Evolutionary conservation across 768 basidiomycete genomes (phyloP).

Genomic region (Clitopilus passeckerianus): DNA sequence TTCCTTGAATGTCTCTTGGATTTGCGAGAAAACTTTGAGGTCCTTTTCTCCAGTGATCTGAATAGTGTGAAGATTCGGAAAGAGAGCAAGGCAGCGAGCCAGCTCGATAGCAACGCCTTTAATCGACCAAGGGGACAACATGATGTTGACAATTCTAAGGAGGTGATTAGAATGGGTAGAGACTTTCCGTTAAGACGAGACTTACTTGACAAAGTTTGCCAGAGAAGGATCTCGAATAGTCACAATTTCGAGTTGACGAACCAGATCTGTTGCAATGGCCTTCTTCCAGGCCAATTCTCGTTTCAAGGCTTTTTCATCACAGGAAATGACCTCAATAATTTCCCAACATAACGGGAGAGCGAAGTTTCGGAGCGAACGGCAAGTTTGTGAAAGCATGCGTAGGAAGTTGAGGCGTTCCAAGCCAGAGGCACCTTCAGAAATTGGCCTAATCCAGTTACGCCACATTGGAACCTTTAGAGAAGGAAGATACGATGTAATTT

Average conservation of each 20-base stretch:
- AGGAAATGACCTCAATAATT: conserved; percentile 12
- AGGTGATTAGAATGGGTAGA: not conserved
- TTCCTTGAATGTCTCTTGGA: too few relatives aligned
- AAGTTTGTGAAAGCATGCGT: conserved; percentile 14
- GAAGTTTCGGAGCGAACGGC: conserved; percentile 10
- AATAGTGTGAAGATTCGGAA: not conserved
- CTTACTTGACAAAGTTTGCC: not conserved
- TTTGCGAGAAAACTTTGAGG: too few relatives aligned
- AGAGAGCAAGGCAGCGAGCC: not conserved
- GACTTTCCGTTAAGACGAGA: too few relatives aligned
- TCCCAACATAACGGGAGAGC: conserved; percentile 13
- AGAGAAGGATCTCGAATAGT: not conserved
- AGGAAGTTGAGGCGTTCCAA: conserved; percentile 7
- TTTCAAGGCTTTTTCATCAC: not conserved
- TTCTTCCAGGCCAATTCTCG: not conserved
- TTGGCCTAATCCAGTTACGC: not conserved
- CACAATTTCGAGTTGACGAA: not conserved
- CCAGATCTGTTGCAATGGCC: conserved; percentile 8
- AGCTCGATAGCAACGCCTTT: not conserved
- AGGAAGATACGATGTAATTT: not conserved
- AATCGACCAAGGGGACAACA: not conserved
- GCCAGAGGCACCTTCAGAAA: not conserved
- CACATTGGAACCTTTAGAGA: not conserved
- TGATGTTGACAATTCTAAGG: not conserved
- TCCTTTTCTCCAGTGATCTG: not conserved